Percentiles rank a stretch among this genome's conserved stretches.
Evolutionary conservation across 2,329 filamentous ascomycete species (phyloP).

Genomic region (Aspergillus vadensis): DNA sequence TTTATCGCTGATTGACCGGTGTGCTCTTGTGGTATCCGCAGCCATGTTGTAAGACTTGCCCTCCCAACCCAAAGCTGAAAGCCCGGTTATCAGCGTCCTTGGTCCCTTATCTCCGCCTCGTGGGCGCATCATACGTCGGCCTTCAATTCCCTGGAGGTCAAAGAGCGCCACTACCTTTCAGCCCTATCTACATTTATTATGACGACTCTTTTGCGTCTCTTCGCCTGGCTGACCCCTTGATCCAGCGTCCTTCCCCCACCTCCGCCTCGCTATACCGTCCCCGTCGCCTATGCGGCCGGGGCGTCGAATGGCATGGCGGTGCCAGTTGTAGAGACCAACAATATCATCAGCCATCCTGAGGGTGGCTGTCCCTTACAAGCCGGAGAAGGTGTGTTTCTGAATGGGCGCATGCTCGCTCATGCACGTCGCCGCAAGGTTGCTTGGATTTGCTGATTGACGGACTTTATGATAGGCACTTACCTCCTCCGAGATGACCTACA

Average conservation of each 20-base stretch:
- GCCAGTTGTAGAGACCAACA: conserved; percentile 91
- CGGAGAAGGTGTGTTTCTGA: conserved; percentile 71
- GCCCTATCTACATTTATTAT: not conserved
- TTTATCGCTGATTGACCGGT: conserved; percentile 1
- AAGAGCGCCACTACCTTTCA: not conserved
- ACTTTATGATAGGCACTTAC: conserved; percentile 71
- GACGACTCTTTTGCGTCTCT: conserved; percentile 12
- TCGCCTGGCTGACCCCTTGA: conserved; percentile 19
- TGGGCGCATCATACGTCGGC: conserved; percentile 1
- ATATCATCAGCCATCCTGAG: conserved; percentile 76
- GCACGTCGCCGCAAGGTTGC: not conserved
- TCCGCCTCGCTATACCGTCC: conserved; percentile 77
- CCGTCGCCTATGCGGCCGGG: conserved; percentile 71
- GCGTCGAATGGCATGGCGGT: conserved; percentile 67
- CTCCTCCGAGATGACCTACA: conserved; percentile 86
- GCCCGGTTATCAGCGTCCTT: not conserved
- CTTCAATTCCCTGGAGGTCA: not conserved
- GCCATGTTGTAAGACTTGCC: conserved; percentile 28
- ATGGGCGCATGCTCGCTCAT: not conserved
- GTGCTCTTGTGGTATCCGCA: conserved; percentile 11
- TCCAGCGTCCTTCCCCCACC: conserved; percentile 80
- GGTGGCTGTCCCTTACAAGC: conserved; percentile 89
- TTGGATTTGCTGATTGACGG: conserved; percentile 15
- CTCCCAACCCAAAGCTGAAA: not conserved
- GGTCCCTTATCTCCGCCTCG: conserved; percentile 8